Percentiles rank a stretch among this genome's conserved stretches.
phyloP scores from a whole-genome alignment of 176 grass and related monocot genomes.

The Eragrostis nindensis region DNA sequence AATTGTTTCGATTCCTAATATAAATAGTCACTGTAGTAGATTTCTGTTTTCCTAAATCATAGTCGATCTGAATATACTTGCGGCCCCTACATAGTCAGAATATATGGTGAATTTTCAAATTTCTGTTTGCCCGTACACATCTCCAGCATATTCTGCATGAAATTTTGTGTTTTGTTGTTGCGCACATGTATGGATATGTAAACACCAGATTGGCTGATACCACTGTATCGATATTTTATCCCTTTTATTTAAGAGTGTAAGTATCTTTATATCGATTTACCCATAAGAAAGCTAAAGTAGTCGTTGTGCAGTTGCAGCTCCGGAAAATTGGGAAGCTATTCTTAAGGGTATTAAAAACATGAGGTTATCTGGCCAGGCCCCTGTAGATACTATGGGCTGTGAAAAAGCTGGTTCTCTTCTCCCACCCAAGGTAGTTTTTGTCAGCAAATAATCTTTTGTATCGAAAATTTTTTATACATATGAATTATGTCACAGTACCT shows the following conservation, averaged over 20 bases:
- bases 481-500: not conserved
- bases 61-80: not conserved
- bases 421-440: slow-evolving; percentile 76
- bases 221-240: not conserved
- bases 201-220: slow-evolving; percentile 4
- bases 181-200: not conserved
- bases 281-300: slow-evolving; percentile 31
- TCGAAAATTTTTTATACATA: not conserved
- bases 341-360: slow-evolving; percentile 91
- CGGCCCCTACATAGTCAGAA: not conserved
- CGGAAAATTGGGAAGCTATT: slow-evolving; percentile 78
- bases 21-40: slow-evolving; percentile 7
- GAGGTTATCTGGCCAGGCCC: slow-evolving; percentile 73
- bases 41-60: slow-evolving; percentile 14
- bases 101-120: not conserved
- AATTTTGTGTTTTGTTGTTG: not conserved
- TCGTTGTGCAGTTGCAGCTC: slow-evolving; percentile 47
- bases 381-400: slow-evolving; percentile 91
- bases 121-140: not conserved
- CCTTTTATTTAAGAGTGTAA: slow-evolving; percentile 8
- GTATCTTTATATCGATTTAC: not conserved
- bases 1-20: not conserved
- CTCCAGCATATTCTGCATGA: not conserved
- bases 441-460: not conserved
- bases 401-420: slow-evolving; percentile 88